Evolutionary conservation across 108 stramenopile species (phyloP).

Genomic region (Epithemia pelagica): DNA sequence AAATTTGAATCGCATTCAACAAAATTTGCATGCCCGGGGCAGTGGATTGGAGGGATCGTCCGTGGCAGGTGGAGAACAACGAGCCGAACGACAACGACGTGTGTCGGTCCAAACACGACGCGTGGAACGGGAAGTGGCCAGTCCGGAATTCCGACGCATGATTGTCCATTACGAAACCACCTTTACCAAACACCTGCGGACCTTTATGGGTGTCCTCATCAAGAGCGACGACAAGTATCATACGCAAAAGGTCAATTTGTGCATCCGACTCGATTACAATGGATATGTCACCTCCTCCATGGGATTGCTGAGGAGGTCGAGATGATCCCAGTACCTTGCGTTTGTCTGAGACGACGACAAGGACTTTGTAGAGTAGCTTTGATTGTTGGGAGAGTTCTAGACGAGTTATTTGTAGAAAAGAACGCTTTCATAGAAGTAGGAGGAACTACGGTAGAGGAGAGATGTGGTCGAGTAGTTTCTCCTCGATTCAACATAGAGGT

Average conservation of each 20-base stretch:
- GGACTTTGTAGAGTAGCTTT: no score
- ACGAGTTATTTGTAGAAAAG: no score
- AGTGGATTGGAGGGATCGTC: neutral
- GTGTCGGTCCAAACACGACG: constrained; percentile 15
- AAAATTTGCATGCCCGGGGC: constrained; percentile 23
- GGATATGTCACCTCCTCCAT: constrained; percentile 58
- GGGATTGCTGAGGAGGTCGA: no score
- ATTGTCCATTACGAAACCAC: constrained; percentile 67
- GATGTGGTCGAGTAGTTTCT: no score
- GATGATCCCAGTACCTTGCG: no score
- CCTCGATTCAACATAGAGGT: no score
- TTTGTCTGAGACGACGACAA: no score
- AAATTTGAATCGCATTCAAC: constrained; percentile 27
- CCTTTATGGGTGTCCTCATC: constrained; percentile 62
- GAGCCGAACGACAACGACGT: constrained; percentile 10
- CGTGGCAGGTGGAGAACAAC: constrained; percentile 7
- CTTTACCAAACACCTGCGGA: constrained; percentile 60
- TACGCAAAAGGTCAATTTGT: constrained; percentile 54
- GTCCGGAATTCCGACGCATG: constrained; percentile 69
- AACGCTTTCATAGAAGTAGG: no score
- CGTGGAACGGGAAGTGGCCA: constrained; percentile 54
- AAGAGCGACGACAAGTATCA: constrained; percentile 37
- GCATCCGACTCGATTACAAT: constrained; percentile 80
- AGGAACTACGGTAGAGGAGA: no score
- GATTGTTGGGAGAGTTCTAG: no score